Base-by-base conservation (phyloP, 2,329 filamentous ascomycete genomes). In the Pestalotiopsis sp. region DNA sequence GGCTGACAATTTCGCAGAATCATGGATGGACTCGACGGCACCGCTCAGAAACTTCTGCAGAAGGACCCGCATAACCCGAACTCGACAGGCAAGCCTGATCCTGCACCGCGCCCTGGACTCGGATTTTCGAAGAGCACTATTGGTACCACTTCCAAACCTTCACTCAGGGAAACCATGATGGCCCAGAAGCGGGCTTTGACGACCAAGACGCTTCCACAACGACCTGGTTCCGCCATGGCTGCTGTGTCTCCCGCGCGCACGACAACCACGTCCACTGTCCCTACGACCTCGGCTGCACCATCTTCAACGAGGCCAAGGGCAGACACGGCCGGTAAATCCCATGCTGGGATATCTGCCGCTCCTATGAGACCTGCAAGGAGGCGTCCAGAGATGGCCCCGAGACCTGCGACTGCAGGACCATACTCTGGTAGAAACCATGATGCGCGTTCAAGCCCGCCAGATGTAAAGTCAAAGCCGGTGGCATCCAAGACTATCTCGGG, bases 51-150 rank as follows among this genome's bases (percentile, higher is more conserved):
- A 67, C 85, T 95, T 39, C 84, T 99, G 20, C 91, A 95, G 73
- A 97, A 94, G 74, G 93, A 97, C 73, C 85, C 93, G 1, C 87
- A 90, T 76, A 98, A 98, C 75, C 93, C 93, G 9, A 92, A 93
- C 77, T 88, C 86, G 6, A 86, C 88, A 71, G 86, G 87, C 76
- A 85, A 88, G 76, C 36, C 66, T 41, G 86, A 86, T 41, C 80
- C 81, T 39, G 77, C 75, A n/a, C 79, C 81, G 57, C 86, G 89
- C 2, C 86, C 89, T 25, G 89, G 88, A 1, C 75, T 89, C 41
- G 88, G 89, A 11, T 80, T 92, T 25, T 91, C 89, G 1, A 90
- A 88, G 78, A 91, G 89, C 74, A 90, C 88, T 14, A 87, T 86
- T 78, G 38, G 38, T 14, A 82, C 84, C 3, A 78, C 83, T 31